Conservation (phyloP, 805 yeast species). For the Spathaspora gorwiae region DNA sequence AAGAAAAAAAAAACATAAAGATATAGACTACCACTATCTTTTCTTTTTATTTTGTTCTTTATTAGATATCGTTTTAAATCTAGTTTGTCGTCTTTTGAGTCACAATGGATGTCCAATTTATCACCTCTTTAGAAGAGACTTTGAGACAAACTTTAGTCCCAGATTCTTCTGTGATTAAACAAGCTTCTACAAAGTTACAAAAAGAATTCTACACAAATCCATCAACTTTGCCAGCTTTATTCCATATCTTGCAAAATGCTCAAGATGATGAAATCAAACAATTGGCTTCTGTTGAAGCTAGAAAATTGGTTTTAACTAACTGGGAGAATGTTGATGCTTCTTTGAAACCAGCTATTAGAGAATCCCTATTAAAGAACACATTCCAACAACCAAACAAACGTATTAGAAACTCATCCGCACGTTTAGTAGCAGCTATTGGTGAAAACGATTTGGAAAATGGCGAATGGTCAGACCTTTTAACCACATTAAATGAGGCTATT, state of each 20-base stretch:
- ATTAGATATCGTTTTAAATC: too few species aligned
- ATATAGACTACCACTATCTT: too few species aligned
- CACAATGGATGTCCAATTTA: slow-evolving; percentile 65
- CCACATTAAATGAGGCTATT: slow-evolving; percentile 61
- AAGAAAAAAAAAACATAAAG: too few species aligned
- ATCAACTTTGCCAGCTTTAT: slow-evolving; percentile 71
- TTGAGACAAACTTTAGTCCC: slow-evolving; percentile 76
- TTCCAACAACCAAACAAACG: slow-evolving; percentile 60
- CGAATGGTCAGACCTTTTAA: slow-evolving; percentile 75
- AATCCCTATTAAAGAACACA: slow-evolving; percentile 63
- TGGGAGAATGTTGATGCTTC: slow-evolving; percentile 58
- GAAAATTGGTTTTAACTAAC: slow-evolving; percentile 69
- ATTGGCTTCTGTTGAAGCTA: slow-evolving; percentile 93
- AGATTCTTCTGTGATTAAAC: slow-evolving; percentile 74
- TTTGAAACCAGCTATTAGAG: slow-evolving; percentile 58
- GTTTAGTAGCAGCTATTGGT: slow-evolving; percentile 85
- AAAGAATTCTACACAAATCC: slow-evolving; percentile 70
- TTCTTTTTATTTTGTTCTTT: too few species aligned
- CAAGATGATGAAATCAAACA: slow-evolving; percentile 72
- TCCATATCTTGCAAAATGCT: slow-evolving; percentile 73
- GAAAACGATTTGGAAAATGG: slow-evolving; percentile 59
- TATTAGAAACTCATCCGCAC: slow-evolving; percentile 84
- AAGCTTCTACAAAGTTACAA: slow-evolving; percentile 71
- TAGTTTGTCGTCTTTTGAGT: too few species aligned
- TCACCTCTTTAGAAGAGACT: slow-evolving; percentile 70